Conservation (phyloP, 2,329 filamentous ascomycete species). For the Diaporthe destruens region DNA sequence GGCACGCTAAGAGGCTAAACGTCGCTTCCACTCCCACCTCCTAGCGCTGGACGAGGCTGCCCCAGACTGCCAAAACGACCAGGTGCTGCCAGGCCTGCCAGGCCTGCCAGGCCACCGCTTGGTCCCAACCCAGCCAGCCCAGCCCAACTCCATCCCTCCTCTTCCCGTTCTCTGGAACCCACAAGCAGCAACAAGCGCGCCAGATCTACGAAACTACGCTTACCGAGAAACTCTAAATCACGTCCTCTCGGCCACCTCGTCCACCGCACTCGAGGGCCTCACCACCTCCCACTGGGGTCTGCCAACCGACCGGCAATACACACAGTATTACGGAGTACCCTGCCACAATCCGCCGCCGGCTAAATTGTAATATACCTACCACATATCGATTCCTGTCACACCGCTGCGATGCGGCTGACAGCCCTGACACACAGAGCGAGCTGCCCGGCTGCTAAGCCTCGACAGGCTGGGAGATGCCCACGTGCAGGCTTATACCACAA, state of each 20-base stretch:
- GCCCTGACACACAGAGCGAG: not conserved
- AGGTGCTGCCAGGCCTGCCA: slow-evolving; percentile 7
- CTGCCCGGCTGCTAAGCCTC: slow-evolving; percentile 12
- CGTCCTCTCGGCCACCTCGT: slow-evolving; percentile 26
- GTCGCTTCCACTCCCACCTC: slow-evolving; percentile 27
- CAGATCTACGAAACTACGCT: slow-evolving; percentile 43
- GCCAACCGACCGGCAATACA: slow-evolving; percentile 9
- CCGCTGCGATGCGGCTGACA: slow-evolving; percentile 28
- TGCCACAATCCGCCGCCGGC: slow-evolving; percentile 5
- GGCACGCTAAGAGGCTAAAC: slow-evolving; percentile 33
- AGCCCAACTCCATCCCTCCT: slow-evolving; percentile 37
- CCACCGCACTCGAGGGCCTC: not conserved
- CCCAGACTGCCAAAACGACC: slow-evolving; percentile 33
- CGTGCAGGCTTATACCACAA: slow-evolving; percentile 5
- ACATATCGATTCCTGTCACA: slow-evolving; percentile 31
- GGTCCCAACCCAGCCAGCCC: slow-evolving; percentile 40
- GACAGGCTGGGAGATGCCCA: slow-evolving; percentile 18
- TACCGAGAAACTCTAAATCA: slow-evolving; percentile 43
- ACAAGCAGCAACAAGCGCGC: slow-evolving; percentile 36
- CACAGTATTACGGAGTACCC: not conserved
- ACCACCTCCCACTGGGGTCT: slow-evolving; percentile 21
- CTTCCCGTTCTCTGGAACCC: slow-evolving; percentile 39
- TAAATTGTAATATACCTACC: slow-evolving; percentile 8
- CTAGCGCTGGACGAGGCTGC: slow-evolving; percentile 39
- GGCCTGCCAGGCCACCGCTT: slow-evolving; percentile 38